Evolutionary conservation across 1,139 yeast species (phyloP), one percentile per base, ranked within the genome.

Genomic region (Yamadazyma mexicana): DNA sequence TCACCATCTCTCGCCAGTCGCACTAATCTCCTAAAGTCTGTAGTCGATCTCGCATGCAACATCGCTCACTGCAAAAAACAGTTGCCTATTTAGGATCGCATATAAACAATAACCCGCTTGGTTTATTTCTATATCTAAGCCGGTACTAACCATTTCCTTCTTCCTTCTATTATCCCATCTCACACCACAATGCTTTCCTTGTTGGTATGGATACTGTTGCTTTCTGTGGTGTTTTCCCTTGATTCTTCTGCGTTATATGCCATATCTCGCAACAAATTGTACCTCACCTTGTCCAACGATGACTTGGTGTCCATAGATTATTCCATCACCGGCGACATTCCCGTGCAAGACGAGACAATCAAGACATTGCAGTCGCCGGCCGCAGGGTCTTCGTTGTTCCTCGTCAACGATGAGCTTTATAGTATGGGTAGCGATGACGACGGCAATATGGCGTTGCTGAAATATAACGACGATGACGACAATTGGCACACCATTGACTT

Each of bases 221-320:
- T 34, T 11, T 30, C 15, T 2, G 20, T 34, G 16, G 35, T 26
- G 15, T 15, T 20, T 4, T 27, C 34, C 10, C 16, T 38, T 6
- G 33, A 37, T 28, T 18, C 73, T 69, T 59, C 63, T 32, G 61
- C 75, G 1, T 51, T 69, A 16, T 71, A 71, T 44, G 58, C 71
- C 8, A 64, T 64, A 28, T 47, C 55, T 6, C 56, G 59, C 11
- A 74, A 73, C 2, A 57, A 53, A 38, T 51, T 66, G 7, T 71
- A 68, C 43, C 44, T 70, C 18, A 70, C 65, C 42, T 54, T 71
- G 35, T 53, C 56, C 17, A 66, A 69, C 45, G 61, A 69, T 48
- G 73, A 68, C 30, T 50, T 71, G 32, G 54, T 70, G 9, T 44
- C 59, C 2, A 45, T 71, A 23, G 59, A 67, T 44, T 69, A 69